phyloP scores from a whole-genome alignment of 441 rosid species.

The Euphorbia celastroides region DNA sequence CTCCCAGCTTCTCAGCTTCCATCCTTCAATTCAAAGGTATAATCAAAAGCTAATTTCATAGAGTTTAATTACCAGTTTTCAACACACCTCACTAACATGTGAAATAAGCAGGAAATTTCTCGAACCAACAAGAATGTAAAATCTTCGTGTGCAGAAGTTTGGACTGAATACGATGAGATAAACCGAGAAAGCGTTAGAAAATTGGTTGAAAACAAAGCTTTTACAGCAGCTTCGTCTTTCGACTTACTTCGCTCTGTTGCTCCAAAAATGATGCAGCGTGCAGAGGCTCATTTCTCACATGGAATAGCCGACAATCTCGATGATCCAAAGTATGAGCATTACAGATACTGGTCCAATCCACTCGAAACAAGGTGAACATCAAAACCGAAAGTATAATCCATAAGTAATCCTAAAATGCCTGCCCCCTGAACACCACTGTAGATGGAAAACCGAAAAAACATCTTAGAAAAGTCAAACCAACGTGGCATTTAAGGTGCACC shows the following conservation, averaged over 20 bases:
- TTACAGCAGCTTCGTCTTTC: constrained; percentile 56
- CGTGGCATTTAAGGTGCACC: too few species aligned
- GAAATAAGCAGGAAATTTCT: constrained; percentile 55
- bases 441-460: too few species aligned
- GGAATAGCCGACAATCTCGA: constrained; percentile 93
- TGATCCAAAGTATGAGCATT: constrained; percentile 73
- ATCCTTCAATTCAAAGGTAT: too few species aligned
- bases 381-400: background rate
- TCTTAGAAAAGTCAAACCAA: too few species aligned
- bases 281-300: constrained; percentile 79
- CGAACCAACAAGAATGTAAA: too few species aligned
- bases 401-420: background rate
- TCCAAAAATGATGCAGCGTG: constrained; percentile 96
- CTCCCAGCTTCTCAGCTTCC: constrained; percentile 58
- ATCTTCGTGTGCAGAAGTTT: constrained; percentile 68
- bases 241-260: constrained; percentile 84
- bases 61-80: too few species aligned
- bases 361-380: constrained; percentile 77
- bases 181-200: constrained; percentile 80
- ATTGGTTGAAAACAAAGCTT: constrained; percentile 68
- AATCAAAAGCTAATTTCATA: too few species aligned
- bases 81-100: constrained; percentile 8
- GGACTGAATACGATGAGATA: constrained; percentile 99
- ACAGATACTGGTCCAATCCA: constrained; percentile 94
- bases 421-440: constrained; percentile 2